phyloP scores from a whole-genome alignment of 1,284 basidiomycete genomes.

The Butyriboletus appendiculatus region DNA sequence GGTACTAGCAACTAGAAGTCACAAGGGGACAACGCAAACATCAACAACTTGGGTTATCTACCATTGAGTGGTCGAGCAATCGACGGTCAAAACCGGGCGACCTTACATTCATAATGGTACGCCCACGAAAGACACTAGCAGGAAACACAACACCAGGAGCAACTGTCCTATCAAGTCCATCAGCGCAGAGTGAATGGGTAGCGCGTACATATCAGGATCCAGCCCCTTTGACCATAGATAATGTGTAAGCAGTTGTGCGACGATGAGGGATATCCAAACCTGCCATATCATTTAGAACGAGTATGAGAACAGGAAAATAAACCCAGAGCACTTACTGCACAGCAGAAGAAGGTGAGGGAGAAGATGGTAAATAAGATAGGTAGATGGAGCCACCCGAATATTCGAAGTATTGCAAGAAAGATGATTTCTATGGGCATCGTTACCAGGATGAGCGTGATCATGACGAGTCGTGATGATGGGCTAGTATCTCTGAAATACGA shows the following conservation, averaged over 20 bases:
- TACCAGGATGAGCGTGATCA: slow-evolving; percentile 68
- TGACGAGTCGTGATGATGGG: slow-evolving; percentile 55
- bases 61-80: background rate
- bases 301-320: background rate
- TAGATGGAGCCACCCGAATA: slow-evolving; percentile 76
- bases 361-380: slow-evolving; percentile 66
- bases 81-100: background rate
- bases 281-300: slow-evolving; percentile 30
- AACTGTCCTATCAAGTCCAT: slow-evolving; percentile 93
- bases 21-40: background rate
- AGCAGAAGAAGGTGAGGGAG: slow-evolving; percentile 69
- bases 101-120: slow-evolving; percentile 12
- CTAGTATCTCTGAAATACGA: slow-evolving; percentile 20
- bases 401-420: slow-evolving; percentile 67
- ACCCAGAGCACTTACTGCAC: slow-evolving; percentile 56
- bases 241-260: slow-evolving; percentile 72
- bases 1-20: too few species aligned
- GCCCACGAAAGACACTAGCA: slow-evolving; percentile 53
- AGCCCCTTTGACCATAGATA: slow-evolving; percentile 81
- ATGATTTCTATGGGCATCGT: slow-evolving; percentile 76
- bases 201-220: slow-evolving; percentile 93
- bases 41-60: background rate
- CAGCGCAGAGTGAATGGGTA: slow-evolving; percentile 88
- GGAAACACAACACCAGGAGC: slow-evolving; percentile 75
- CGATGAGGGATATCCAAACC: slow-evolving; percentile 69